Percentiles rank a stretch among this genome's conserved stretches.
Conservation (phyloP, 805 yeast genomes). For the Maudiozyma saulgeensis region DNA sequence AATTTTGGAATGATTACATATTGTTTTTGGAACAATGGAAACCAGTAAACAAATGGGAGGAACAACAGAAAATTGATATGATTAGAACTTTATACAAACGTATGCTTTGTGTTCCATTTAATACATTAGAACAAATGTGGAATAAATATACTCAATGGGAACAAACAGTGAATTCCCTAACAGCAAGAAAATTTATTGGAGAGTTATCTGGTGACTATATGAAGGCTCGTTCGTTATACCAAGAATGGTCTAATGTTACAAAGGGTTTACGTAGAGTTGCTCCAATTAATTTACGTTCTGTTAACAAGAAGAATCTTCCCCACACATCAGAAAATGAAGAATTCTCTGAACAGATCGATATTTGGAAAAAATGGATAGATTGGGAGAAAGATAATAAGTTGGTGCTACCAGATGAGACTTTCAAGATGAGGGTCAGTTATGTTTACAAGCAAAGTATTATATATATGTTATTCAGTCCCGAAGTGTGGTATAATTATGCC, state of each 20-base stretch:
- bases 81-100: slow-evolving; percentile 64
- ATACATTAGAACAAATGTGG: slow-evolving; percentile 73
- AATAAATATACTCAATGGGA: slow-evolving; percentile 74
- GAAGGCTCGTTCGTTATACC: slow-evolving; percentile 72
- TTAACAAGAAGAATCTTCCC: slow-evolving; percentile 23
- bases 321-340: slow-evolving; percentile 11
- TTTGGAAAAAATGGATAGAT: slow-evolving; percentile 67
- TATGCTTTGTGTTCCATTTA: slow-evolving; percentile 66
- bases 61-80: slow-evolving; percentile 68
- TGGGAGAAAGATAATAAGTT: slow-evolving; percentile 73
- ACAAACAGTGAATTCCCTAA: slow-evolving; percentile 57
- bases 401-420: slow-evolving; percentile 40
- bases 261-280: slow-evolving; percentile 37
- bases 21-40: slow-evolving; percentile 69
- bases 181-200: slow-evolving; percentile 76
- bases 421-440: slow-evolving; percentile 52
- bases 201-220: slow-evolving; percentile 78
- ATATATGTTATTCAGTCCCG: slow-evolving; percentile 24
- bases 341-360: slow-evolving; percentile 32
- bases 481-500: slow-evolving; percentile 33
- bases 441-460: slow-evolving; percentile 61
- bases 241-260: slow-evolving; percentile 57
- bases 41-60: slow-evolving; percentile 75
- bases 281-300: slow-evolving; percentile 20
- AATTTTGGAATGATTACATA: slow-evolving; percentile 76